These are phyloP conservation scores for Aspergillus tanneri DNA, from an alignment of 2,329 filamentous ascomycete genomes.

Conservation along the genomic window DNA sequence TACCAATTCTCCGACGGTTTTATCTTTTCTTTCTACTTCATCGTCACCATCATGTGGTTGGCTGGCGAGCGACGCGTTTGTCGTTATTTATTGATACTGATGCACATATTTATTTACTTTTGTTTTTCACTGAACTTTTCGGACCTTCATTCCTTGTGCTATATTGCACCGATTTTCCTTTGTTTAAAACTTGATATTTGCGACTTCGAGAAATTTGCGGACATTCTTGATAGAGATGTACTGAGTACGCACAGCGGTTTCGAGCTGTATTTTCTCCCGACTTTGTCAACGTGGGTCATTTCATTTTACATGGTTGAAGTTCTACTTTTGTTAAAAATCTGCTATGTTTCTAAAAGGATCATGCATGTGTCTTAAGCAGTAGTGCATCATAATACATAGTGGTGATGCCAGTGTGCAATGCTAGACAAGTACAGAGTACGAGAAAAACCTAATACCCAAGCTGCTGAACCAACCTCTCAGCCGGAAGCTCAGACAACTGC, in stretches of 20 bases:
- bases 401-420: no score
- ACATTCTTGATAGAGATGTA: constrained; percentile 15
- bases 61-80: constrained; percentile 1
- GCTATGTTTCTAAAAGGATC: background rate
- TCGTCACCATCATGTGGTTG: constrained; percentile 2
- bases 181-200: constrained; percentile 4
- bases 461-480: constrained; percentile 18
- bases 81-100: constrained; percentile 11
- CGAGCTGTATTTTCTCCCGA: constrained; percentile 4
- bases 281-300: background rate
- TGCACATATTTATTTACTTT: constrained; percentile 15
- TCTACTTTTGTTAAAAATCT: background rate
- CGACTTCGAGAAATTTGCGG: background rate
- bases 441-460: constrained; percentile 5
- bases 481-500: background rate
- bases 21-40: constrained; percentile 6
- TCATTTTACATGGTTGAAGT: background rate
- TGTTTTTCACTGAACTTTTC: background rate
- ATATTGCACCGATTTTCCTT: constrained; percentile 12
- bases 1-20: constrained; percentile 10
- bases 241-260: background rate
- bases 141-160: constrained; percentile 15
- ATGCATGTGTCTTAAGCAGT: background rate
- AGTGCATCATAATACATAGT: no score
- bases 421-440: no score